Base-by-base conservation (phyloP, 2,329 filamentous ascomycete species). In the Paraphoma sp. region DNA sequence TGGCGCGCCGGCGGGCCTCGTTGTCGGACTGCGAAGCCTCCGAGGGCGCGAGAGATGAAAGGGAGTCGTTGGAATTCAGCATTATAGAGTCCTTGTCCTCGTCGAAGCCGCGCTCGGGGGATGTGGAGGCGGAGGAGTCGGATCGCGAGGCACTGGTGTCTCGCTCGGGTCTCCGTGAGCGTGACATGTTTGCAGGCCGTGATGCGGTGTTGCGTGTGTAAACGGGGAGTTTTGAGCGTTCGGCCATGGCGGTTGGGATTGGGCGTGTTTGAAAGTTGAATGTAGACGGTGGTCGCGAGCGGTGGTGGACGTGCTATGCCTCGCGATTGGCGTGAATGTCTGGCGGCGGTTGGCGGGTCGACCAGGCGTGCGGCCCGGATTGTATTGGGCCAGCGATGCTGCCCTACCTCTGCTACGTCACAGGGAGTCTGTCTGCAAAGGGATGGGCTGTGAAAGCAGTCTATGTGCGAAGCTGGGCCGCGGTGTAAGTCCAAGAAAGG, bases 1-100 rank as follows among this genome's bases (percentile, higher is more conserved):
- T 84, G 62, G 79, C 78, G 10, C 77, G 74, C 54, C 64, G 75
- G 57, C 76, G 67, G 87, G 87, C 73, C 84, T 88, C 85, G 88
- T 92, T 65, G 87, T 86, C 68, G 85, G 87, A 83, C 88, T 93
- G 90, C 68, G 91, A 88, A 56, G 92, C 84, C 57, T 90, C 89
- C 45, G 90, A 90, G 33, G 92, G 87, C 51, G 92, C 93, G 54
- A 97, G 85, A 0, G 94, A 97, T 0, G 94, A 97, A 75, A 95
- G 86, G 4, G 94, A 97, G 79, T 97, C 94, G 80, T 97, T 97
- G 69, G 83, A 78, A 64, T 90, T 89, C 54, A 85, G 86, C 74
- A 90, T 89, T 77, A 95, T 95, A 78, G 95, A 97, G 79, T 97
- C 94, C 66, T 93, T 96, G 79, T 97, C 94, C 72, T 93, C 90